Evolutionary conservation across 495 filamentous ascomycete species (phyloP), one percentile per base, ranked within the genome.

Genomic region (Xylaria palmicola): DNA sequence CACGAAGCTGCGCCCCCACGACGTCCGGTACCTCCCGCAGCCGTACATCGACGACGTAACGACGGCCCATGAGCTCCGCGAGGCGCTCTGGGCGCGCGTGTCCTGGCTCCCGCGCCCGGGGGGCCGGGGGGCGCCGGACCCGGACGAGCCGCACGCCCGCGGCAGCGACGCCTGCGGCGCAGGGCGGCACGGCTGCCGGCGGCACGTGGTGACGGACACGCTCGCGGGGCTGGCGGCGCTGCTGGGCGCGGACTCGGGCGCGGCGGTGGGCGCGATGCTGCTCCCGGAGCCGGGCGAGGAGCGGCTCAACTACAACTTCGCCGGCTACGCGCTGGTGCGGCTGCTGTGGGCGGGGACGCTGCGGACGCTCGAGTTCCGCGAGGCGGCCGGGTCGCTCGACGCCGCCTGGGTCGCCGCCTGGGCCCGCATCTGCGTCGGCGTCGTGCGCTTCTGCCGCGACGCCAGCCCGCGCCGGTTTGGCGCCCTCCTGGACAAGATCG

Each of bases 361-460:
- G n/a, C n/a, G n/a, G n/a, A 76, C 72, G 17, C 66, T 81, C 40
- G 78, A 81, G 63, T 81, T 81, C 63, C 69, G 78, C 15, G 73
- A 78, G 47, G 74, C 74, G 15, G 65, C 39, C 7, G 78, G 77
- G 3, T 63, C 69, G 0, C 59, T 81, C 2, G 71, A 76, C 37
- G 47, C 68, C 0, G 30, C 45, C 1, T 71, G 63, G 56, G 56
- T 79, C 17, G 22, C 41, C 0, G 49, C 47, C 8, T 80, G 77
- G 75, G 57, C 68, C 3, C 13, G 44, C 4, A 68, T 78, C 51
- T 60, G 64, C 47, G 63, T 66, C 13, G 72, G 70, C 5, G 50
- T 80, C 2, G 52, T 74, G 8, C 34, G 65, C 4, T 70, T 63
- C 22, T 63, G 64, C 3, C 67, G 64, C 12, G 36, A 45, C 49